Percentiles rank a stretch among this genome's conserved stretches.
These are phyloP conservation scores for Dryadomyces sulphureus DNA, from an alignment of 2,329 filamentous ascomycete genomes.

Conservation along the genomic window DNA sequence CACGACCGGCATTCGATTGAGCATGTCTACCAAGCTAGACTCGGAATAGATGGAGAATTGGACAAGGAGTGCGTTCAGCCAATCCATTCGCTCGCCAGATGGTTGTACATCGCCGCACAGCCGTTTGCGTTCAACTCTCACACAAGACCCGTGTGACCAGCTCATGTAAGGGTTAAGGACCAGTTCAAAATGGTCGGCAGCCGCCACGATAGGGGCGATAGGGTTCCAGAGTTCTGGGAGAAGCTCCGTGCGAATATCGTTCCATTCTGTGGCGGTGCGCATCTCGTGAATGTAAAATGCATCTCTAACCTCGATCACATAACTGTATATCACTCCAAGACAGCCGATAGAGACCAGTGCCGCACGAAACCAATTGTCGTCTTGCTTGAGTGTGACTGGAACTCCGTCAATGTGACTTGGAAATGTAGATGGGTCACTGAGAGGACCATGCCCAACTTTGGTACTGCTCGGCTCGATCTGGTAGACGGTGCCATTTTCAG, in stretches of 20 bases:
- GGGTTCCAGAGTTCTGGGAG: slow-evolving; percentile 11
- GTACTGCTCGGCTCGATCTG: slow-evolving; percentile 13
- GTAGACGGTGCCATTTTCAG: slow-evolving; percentile 12
- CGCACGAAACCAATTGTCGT: slow-evolving; percentile 14
- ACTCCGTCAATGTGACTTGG: slow-evolving; percentile 9
- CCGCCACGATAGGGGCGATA: slow-evolving; percentile 8
- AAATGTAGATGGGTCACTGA: slow-evolving; percentile 12
- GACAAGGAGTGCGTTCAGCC: slow-evolving; percentile 10
- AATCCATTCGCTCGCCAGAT: slow-evolving; percentile 12
- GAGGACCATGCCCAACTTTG: slow-evolving; percentile 4
- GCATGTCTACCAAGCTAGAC: slow-evolving; percentile 7
- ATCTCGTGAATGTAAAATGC: slow-evolving; percentile 12
- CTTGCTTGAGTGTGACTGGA: slow-evolving; percentile 11
- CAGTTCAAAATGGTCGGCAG: slow-evolving; percentile 14
- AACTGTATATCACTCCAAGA: slow-evolving; percentile 14
- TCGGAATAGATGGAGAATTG: slow-evolving; percentile 11
- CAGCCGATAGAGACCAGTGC: slow-evolving; percentile 15
- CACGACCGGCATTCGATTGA: slow-evolving; percentile 10
- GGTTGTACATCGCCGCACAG: slow-evolving; percentile 2
- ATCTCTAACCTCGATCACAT: slow-evolving; percentile 12
- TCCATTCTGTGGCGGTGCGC: slow-evolving; percentile 12
- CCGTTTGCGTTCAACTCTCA: slow-evolving; percentile 12
- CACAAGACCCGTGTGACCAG: slow-evolving; percentile 9
- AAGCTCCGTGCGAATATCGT: slow-evolving; percentile 11
- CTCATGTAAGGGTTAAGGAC: slow-evolving; percentile 14